A percentile compares a stretch with the other conserved stretches of the same genome.
Evolutionary conservation across 208 protist species (phyloP).

Genomic region (Naegleria fowleri): DNA sequence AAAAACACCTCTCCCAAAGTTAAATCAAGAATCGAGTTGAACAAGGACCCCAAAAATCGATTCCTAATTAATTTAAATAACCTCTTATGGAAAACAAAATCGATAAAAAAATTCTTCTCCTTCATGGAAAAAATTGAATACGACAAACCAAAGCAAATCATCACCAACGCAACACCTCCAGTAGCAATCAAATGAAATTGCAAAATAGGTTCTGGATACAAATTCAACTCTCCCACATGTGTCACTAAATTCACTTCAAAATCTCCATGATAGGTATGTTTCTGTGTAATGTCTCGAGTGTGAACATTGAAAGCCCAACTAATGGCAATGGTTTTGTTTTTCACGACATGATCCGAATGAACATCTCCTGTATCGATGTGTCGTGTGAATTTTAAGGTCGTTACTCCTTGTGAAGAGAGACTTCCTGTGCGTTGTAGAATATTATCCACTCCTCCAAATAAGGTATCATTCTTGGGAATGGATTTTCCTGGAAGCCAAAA

Average conservation of each 20-base stretch:
- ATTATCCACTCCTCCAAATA: background rate
- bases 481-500: background rate
- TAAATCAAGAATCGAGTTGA: background rate
- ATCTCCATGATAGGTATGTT: background rate
- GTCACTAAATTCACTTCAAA: background rate
- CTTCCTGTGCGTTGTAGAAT: background rate
- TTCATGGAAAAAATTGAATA: background rate
- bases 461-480: background rate
- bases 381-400: background rate
- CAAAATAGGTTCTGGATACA: background rate
- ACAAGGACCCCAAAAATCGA: background rate
- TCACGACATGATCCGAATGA: background rate
- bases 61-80: background rate
- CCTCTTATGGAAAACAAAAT: background rate
- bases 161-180: background rate
- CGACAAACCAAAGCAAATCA: background rate
- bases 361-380: background rate
- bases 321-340: background rate
- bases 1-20: background rate
- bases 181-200: background rate
- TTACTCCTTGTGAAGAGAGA: background rate
- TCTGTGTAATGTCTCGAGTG: background rate
- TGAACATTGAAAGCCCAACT: background rate
- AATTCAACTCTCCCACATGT: background rate
- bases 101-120: background rate